Conservation (phyloP, 257 asterid genomes). For the Prunella vulgaris region DNA sequence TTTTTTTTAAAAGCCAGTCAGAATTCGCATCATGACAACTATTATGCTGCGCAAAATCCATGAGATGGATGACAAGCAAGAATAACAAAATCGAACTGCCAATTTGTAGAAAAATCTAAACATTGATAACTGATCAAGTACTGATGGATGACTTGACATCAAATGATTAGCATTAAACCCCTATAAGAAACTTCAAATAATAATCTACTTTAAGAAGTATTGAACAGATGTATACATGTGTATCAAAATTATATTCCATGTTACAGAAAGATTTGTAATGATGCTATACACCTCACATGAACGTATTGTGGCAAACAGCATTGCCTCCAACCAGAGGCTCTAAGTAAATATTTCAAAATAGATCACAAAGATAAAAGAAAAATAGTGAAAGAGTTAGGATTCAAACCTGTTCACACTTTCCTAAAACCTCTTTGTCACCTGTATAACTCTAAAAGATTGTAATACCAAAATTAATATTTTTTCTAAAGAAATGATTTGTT, state of each 20-base stretch:
- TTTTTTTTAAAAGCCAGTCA: not conserved
- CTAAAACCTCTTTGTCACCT: slow-evolving; percentile 77
- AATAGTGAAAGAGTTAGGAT: slow-evolving; percentile 13
- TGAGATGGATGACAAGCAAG: not conserved
- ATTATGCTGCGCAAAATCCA: not conserved
- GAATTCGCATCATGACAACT: not conserved
- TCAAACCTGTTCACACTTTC: slow-evolving; percentile 94
- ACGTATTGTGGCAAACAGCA: slow-evolving; percentile 1
- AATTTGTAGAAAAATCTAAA: not conserved
- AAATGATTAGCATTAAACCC: not conserved
- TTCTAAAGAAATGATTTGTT: slow-evolving; percentile 3
- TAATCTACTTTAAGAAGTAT: not conserved
- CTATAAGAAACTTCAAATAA: not conserved
- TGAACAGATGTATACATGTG: not conserved
- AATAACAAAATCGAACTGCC: not conserved
- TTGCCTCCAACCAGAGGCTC: not conserved
- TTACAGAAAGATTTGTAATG: not conserved
- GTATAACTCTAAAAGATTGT: slow-evolving; percentile 53
- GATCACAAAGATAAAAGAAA: not conserved
- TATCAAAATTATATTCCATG: not conserved
- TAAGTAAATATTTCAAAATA: not conserved
- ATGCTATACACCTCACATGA: not conserved
- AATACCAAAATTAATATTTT: slow-evolving; percentile 19
- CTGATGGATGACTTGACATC: not conserved
- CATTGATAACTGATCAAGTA: not conserved